Evolutionary conservation across 192 early-diverging fungal genomes (phyloP).

Genomic region (Allomyces macrogynus): DNA sequence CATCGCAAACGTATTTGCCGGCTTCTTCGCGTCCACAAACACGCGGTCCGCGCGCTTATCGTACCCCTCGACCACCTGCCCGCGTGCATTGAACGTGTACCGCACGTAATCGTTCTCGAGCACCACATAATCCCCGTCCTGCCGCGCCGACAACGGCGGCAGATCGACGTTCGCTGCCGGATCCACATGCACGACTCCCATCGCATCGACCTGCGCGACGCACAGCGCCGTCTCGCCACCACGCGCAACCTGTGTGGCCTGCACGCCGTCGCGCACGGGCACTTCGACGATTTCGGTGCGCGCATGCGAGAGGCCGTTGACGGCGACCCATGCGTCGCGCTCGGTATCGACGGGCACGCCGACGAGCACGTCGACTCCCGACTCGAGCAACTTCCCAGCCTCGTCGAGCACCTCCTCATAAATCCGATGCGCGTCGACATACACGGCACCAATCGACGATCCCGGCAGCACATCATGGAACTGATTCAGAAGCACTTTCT

Average conservation of each 20-base stretch:
- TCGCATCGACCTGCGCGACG: background rate
- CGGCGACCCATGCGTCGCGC: slow-evolving; percentile 15
- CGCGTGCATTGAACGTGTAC: slow-evolving; percentile 47
- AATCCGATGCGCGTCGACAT: slow-evolving; percentile 51
- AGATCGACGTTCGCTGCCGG: background rate
- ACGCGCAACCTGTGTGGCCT: background rate
- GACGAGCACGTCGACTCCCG: slow-evolving; percentile 19
- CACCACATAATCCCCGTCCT: slow-evolving; percentile 17
- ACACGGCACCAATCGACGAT: slow-evolving; percentile 72
- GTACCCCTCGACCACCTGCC: slow-evolving; percentile 45
- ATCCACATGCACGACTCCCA: too few relatives aligned
- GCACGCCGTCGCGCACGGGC: slow-evolving; percentile 11
- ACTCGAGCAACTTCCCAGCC: slow-evolving; percentile 20
- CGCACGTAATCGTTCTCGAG: slow-evolving; percentile 59
- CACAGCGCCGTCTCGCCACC: slow-evolving; percentile 7
- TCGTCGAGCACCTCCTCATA: slow-evolving; percentile 16
- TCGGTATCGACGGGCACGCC: slow-evolving; percentile 4
- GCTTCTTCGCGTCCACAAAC: slow-evolving; percentile 12
- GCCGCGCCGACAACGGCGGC: slow-evolving; percentile 3
- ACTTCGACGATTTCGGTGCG: slow-evolving; percentile 51
- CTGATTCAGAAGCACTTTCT: slow-evolving; percentile 74
- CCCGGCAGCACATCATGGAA: slow-evolving; percentile 97
- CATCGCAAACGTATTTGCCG: slow-evolving; percentile 56
- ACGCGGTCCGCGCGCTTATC: slow-evolving; percentile 35
- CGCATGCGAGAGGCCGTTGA: slow-evolving; percentile 49